These are phyloP conservation scores for Dendrobium chrysotoxum DNA, from an alignment of 106 monocot species.

Conservation along the genomic window DNA sequence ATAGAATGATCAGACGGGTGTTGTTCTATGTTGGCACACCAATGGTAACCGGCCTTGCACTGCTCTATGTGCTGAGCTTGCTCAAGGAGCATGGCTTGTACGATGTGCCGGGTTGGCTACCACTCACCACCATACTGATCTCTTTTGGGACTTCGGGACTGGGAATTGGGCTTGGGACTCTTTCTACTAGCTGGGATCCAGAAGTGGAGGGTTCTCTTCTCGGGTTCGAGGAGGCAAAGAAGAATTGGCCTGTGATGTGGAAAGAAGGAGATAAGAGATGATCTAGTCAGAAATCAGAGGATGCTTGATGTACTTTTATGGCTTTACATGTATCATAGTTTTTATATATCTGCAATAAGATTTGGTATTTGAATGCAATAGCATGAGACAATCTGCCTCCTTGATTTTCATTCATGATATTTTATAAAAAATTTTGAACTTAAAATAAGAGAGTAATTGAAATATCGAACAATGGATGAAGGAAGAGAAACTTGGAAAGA, in stretches of 20 bases:
- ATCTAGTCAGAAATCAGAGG: neutral
- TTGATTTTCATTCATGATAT: too few relatives aligned
- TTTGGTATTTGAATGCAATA: too few relatives aligned
- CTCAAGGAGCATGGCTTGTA: conserved; percentile 26
- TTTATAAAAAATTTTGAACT: too few relatives aligned
- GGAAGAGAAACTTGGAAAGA: too few relatives aligned
- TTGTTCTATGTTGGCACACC: conserved; percentile 46
- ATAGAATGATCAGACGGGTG: conserved; percentile 51
- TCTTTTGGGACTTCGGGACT: conserved; percentile 62
- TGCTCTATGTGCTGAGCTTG: conserved; percentile 33
- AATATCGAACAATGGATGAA: too few relatives aligned
- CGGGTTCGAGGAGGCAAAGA: conserved; percentile 48
- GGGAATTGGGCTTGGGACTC: conserved; percentile 73
- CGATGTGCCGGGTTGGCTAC: conserved; percentile 57
- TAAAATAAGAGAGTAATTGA: too few relatives aligned
- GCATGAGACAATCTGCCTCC: too few relatives aligned
- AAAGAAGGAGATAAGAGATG: conserved; percentile 27
- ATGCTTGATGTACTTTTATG: too few relatives aligned
- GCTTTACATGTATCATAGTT: too few relatives aligned
- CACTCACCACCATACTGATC: conserved; percentile 38
- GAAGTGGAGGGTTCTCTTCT: conserved; percentile 51
- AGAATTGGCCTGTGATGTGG: conserved; percentile 84
- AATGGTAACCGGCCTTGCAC: conserved; percentile 44
- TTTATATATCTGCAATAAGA: too few relatives aligned
- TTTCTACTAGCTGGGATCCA: conserved; percentile 76